These are phyloP conservation scores for Aurinia saxatilis DNA, from an alignment of 345 rosid genomes.

Conservation along the genomic window DNA sequence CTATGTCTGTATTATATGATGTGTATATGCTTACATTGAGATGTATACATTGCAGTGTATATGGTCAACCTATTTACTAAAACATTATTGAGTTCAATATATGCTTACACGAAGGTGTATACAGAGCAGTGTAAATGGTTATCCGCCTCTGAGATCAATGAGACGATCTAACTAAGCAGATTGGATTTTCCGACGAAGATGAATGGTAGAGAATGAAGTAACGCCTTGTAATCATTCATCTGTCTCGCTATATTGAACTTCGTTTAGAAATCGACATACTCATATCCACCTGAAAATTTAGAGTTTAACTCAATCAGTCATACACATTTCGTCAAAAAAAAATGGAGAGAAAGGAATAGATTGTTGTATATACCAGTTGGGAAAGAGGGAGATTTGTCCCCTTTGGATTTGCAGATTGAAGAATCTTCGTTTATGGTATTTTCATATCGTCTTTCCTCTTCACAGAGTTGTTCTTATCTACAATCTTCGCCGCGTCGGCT, in stretches of 20 bases:
- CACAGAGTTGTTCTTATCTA: constrained; percentile 67
- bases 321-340: neutral
- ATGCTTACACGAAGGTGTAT: too few species aligned
- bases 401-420: constrained; percentile 85
- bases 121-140: too few species aligned
- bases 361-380: constrained; percentile 94
- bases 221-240: constrained; percentile 58
- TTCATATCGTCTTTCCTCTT: constrained; percentile 71
- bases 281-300: too few species aligned
- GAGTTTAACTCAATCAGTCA: too few species aligned
- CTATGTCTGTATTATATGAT: too few species aligned
- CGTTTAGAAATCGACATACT: constrained; percentile 84
- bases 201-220: constrained; percentile 69
- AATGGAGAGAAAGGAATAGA: too few species aligned
- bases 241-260: constrained; percentile 92
- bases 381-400: constrained; percentile 67
- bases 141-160: constrained; percentile 79
- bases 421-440: constrained; percentile 58
- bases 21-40: too few species aligned
- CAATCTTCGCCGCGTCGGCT: constrained; percentile 74
- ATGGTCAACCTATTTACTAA: too few species aligned
- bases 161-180: constrained; percentile 68
- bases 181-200: constrained; percentile 85
- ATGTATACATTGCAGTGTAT: too few species aligned
- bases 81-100: too few species aligned